Conservation (phyloP, 2,329 filamentous ascomycete genomes). For the Remersonia thermophila region DNA sequence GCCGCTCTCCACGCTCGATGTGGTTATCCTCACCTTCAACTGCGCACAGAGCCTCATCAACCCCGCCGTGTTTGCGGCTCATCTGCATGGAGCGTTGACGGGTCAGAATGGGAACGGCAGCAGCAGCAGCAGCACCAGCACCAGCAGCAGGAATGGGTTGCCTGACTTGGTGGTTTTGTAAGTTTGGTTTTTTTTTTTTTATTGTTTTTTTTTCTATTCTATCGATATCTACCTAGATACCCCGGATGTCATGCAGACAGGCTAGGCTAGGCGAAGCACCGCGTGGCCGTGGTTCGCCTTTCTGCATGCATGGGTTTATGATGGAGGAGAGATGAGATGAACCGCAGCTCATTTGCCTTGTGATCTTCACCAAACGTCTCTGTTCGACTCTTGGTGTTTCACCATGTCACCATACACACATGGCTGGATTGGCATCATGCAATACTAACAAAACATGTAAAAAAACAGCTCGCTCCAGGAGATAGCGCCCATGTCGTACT, state of each 20-base stretch:
- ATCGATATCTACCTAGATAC: no score
- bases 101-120: conserved; percentile 27
- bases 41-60: conserved; percentile 64
- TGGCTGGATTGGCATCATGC: no score
- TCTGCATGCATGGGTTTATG: no score
- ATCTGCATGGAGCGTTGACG: conserved; percentile 51
- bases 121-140: no score
- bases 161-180: conserved; percentile 47
- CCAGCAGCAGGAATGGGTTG: no score
- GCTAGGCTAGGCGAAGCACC: no score
- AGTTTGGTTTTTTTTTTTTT: conserved; percentile 20
- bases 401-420: no score
- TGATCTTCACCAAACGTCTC: no score
- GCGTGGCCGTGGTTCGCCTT: no score
- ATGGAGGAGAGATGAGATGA: no score
- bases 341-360: background rate
- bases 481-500: conserved; percentile 69
- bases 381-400: conserved; percentile 1
- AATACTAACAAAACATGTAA: no score
- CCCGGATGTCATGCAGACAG: no score
- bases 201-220: background rate
- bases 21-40: conserved; percentile 83
- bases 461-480: conserved; percentile 66
- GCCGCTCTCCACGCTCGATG: conserved; percentile 40
- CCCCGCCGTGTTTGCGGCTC: conserved; percentile 54